These are phyloP conservation scores for Neofusicoccum kwambonambiense DNA, from an alignment of 2,329 filamentous ascomycete species.

Conservation along the genomic window DNA sequence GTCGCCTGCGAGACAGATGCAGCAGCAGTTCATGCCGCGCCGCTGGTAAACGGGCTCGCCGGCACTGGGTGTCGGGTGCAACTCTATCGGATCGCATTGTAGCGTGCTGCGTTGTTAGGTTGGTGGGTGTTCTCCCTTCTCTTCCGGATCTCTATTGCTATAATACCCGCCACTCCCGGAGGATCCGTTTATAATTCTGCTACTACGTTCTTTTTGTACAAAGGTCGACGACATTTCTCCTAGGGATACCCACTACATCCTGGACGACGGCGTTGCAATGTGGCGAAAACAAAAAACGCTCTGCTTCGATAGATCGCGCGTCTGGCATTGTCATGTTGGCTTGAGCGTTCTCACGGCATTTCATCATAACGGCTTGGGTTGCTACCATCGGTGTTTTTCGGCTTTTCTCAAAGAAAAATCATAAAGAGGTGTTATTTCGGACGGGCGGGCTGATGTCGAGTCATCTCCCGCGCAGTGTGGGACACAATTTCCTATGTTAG, in stretches of 20 bases:
- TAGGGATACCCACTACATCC: conserved; percentile 37
- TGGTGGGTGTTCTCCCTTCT: conserved; percentile 35
- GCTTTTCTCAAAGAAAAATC: conserved; percentile 17
- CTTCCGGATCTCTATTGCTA: conserved; percentile 18
- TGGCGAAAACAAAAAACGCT: conserved; percentile 28
- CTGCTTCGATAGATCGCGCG: conserved; percentile 28
- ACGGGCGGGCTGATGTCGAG: conserved; percentile 12
- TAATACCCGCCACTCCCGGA: conserved; percentile 32
- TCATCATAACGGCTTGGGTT: conserved; percentile 31
- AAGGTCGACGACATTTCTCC: conserved; percentile 40
- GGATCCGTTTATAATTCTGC: conserved; percentile 41
- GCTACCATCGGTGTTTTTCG: conserved; percentile 20
- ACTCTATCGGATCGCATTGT: conserved; percentile 33
- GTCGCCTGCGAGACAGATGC: conserved; percentile 62
- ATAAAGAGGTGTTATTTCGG: conserved; percentile 20
- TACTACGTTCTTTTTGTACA: conserved; percentile 39
- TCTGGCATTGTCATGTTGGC: conserved; percentile 32
- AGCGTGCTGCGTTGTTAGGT: conserved; percentile 39
- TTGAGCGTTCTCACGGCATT: conserved; percentile 27
- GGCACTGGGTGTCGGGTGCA: conserved; percentile 10
- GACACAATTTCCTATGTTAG: conserved; percentile 43
- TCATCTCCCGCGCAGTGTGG: conserved; percentile 19
- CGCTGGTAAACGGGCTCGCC: conserved; percentile 46
- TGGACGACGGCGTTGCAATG: conserved; percentile 42
- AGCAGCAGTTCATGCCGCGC: conserved; percentile 53